Base-by-base conservation (phyloP, 352 stramenopile genomes). In the Pythium aquatile region DNA sequence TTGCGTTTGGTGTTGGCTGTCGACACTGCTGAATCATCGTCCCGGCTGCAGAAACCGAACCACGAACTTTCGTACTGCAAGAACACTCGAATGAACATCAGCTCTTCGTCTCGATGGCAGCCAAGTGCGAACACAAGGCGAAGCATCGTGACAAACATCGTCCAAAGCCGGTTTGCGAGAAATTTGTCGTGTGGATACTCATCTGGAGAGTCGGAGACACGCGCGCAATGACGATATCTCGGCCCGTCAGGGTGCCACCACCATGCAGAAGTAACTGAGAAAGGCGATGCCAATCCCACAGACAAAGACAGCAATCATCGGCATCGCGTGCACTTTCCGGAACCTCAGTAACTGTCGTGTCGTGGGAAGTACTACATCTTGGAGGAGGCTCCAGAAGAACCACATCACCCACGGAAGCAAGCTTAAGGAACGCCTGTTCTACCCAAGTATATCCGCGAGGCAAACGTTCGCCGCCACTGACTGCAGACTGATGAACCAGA, bases 401-500 rank as follows among this genome's bases (percentile, higher is more conserved):
- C 53, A 59, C 16, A 44, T 28, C 5, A 28, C n/a, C 53, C 53
- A 59, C 7, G 33, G 13, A 47, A 59, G 47, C 32, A 59, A 20
- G n/a, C n/a, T 47, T 5, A 59, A 28, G 53, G 24, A 35, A 11
- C 53, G 53, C 9, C 5, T 14, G 39, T 59, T 32, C 53, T 32
- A 59, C 4, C 13, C 14, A 9, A 47, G 30, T 32, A 59, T 59
- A 32, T 59, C 53, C 14, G 53, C 29, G n/a, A 59, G 2, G 53
- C 53, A 59, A 5, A 59, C 3, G n/a, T 59, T 59, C 6, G 17
- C n/a, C 0, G 33, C 13, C 2, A 59, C 35, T 3, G 4, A 59
- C 53, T 59, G 53, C 8, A 59, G 30, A 9, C 8, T 47, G 32
- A 59, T 29, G 53, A 59, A 59, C 53, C 53, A 59, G 32, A 59